A percentile compares a stretch with the other conserved stretches of the same genome.
These are phyloP conservation scores for Leavenworthia alabamica DNA, from an alignment of 345 rosid species.

Conservation along the genomic window DNA sequence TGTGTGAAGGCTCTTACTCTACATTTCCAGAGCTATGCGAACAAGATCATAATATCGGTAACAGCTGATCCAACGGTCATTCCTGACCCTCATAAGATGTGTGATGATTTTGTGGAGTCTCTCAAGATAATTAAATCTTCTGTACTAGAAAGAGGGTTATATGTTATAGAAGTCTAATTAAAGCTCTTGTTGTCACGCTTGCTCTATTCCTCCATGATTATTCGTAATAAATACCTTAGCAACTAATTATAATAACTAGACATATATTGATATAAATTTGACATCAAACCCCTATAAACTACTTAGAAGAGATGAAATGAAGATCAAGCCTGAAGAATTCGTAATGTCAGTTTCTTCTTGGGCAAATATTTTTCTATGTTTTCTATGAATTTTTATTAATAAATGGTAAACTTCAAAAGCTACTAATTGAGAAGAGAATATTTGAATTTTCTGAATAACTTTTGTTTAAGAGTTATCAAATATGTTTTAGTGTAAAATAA, in stretches of 20 bases:
- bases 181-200: conserved; percentile 1
- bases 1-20: conserved; percentile 56
- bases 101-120: conserved; percentile 53
- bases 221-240: background rate
- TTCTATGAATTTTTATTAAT: too few relatives aligned
- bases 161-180: conserved; percentile 14
- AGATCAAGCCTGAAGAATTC: too few relatives aligned
- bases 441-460: too few relatives aligned
- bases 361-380: too few relatives aligned
- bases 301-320: too few relatives aligned
- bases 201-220: background rate
- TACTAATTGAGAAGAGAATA: too few relatives aligned
- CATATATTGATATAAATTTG: background rate
- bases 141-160: conserved; percentile 25
- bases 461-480: too few relatives aligned
- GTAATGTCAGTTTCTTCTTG: too few relatives aligned
- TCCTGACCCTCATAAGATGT: conserved; percentile 61
- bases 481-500: too few relatives aligned
- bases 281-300: background rate
- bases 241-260: background rate
- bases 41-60: conserved; percentile 51
- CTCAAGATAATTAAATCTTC: conserved; percentile 47
- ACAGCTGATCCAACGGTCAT: conserved; percentile 61
- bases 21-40: conserved; percentile 72
- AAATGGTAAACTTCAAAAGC: too few relatives aligned